A percentile compares a stretch with the other conserved stretches of the same genome.
These are phyloP conservation scores for Aspergillus terreus DNA, from an alignment of 2,329 filamentous ascomycete genomes.

Conservation along the genomic window DNA sequence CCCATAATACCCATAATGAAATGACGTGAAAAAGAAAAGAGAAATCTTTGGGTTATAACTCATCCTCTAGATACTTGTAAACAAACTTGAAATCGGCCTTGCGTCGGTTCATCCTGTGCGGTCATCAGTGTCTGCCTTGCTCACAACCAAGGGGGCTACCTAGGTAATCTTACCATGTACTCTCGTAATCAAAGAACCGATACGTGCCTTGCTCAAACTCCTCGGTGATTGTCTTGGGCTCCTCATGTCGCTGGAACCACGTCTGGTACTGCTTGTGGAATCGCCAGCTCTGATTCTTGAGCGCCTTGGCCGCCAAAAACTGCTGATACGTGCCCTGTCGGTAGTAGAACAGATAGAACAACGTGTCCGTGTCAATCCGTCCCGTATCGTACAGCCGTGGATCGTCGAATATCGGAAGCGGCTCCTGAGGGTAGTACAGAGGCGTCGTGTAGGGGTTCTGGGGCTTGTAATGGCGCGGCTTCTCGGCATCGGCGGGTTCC, in stretches of 20 bases:
- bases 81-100: slow-evolving; percentile 98
- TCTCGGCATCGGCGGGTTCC: slow-evolving; percentile 73
- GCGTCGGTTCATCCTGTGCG: slow-evolving; percentile 87
- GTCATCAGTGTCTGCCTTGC: slow-evolving; percentile 11
- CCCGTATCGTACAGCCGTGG: slow-evolving; percentile 70
- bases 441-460: slow-evolving; percentile 75
- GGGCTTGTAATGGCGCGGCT: slow-evolving; percentile 78
- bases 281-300: slow-evolving; percentile 97
- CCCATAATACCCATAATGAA: slow-evolving; percentile 5
- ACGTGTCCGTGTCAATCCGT: slow-evolving; percentile 87
- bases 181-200: slow-evolving; percentile 98
- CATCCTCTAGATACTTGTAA: slow-evolving; percentile 96
- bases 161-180: slow-evolving; percentile 72
- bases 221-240: slow-evolving; percentile 97
- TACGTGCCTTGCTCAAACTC: slow-evolving; percentile 99
- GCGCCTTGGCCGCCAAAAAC: slow-evolving; percentile 89
- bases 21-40: not conserved
- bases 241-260: slow-evolving; percentile 98
- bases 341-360: slow-evolving; percentile 99
- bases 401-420: slow-evolving; percentile 88
- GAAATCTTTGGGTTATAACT: slow-evolving; percentile 55
- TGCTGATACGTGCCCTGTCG: slow-evolving; percentile 95
- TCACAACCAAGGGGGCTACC: not conserved
- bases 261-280: slow-evolving; percentile 99
- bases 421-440: slow-evolving; percentile 85